These are phyloP conservation scores for Cyclospora cayetanensis DNA, from an alignment of 169 alveolate genomes.

Conservation along the genomic window DNA sequence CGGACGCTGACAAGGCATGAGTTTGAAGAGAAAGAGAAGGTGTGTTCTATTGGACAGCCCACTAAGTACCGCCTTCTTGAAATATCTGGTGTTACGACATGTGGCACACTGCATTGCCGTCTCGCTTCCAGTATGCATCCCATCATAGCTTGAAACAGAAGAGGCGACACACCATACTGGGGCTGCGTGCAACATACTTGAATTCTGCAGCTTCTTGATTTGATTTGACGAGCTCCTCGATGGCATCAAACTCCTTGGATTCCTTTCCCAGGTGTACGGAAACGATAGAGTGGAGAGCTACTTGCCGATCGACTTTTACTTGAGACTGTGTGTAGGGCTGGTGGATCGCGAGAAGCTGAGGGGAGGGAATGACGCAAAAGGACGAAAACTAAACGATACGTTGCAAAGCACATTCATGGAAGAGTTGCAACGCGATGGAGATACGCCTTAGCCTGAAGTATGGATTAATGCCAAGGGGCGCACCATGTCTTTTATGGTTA, in stretches of 20 bases:
- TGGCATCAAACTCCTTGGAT: conserved; percentile 66
- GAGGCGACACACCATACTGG: neutral
- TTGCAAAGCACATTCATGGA: neutral
- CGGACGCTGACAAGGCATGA: neutral
- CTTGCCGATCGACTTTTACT: conserved; percentile 62
- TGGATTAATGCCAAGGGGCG: neutral
- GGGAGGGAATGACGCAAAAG: neutral
- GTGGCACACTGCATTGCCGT: too few species aligned
- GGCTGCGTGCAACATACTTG: neutral
- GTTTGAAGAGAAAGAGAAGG: neutral
- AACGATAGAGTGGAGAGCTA: conserved; percentile 10
- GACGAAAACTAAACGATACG: neutral
- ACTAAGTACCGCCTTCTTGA: neutral
- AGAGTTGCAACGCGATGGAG: neutral
- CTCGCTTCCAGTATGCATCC: too few species aligned
- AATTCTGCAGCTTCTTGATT: conserved; percentile 33
- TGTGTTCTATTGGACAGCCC: neutral
- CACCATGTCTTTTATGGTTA: conserved; percentile 74
- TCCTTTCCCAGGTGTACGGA: conserved; percentile 55
- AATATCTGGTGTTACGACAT: neutral
- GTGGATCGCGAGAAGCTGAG: conserved; percentile 39
- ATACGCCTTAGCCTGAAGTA: neutral
- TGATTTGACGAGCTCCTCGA: conserved; percentile 37
- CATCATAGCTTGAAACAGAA: too few species aligned
- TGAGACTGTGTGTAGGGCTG: conserved; percentile 70